These are phyloP conservation scores for Trichoderma atroviride DNA, from an alignment of 2,329 filamentous ascomycete species.

Conservation along the genomic window DNA sequence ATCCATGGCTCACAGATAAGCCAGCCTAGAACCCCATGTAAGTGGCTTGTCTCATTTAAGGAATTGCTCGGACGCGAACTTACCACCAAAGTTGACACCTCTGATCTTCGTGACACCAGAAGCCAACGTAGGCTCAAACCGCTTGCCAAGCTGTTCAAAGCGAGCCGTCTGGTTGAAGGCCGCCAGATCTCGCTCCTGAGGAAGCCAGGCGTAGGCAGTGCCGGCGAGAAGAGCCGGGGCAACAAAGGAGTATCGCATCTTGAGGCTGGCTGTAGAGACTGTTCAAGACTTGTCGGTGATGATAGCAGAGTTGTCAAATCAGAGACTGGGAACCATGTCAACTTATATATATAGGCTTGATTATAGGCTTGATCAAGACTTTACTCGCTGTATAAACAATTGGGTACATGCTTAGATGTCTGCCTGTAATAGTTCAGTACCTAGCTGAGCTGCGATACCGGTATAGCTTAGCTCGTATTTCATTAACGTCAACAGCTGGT, in stretches of 20 bases:
- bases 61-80: constrained; percentile 32
- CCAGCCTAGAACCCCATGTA: constrained; percentile 28
- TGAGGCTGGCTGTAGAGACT: neutral
- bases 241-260: constrained; percentile 35
- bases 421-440: neutral
- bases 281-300: neutral
- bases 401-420: neutral
- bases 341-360: constrained; percentile 21
- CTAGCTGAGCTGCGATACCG: no score
- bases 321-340: neutral
- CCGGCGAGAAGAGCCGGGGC: constrained; percentile 32
- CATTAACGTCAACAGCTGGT: neutral
- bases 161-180: constrained; percentile 41
- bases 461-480: neutral
- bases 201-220: constrained; percentile 36
- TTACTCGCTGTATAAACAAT: neutral
- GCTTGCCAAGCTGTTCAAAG: constrained; percentile 39
- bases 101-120: constrained; percentile 46
- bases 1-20: constrained; percentile 58
- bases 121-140: constrained; percentile 36
- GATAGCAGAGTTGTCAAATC: neutral
- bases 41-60: neutral
- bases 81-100: constrained; percentile 56
- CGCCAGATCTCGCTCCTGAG: constrained; percentile 37
- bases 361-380: neutral